Conservation (phyloP, 2,329 filamentous ascomycete genomes). For the Pseudopithomyces chartarum region DNA sequence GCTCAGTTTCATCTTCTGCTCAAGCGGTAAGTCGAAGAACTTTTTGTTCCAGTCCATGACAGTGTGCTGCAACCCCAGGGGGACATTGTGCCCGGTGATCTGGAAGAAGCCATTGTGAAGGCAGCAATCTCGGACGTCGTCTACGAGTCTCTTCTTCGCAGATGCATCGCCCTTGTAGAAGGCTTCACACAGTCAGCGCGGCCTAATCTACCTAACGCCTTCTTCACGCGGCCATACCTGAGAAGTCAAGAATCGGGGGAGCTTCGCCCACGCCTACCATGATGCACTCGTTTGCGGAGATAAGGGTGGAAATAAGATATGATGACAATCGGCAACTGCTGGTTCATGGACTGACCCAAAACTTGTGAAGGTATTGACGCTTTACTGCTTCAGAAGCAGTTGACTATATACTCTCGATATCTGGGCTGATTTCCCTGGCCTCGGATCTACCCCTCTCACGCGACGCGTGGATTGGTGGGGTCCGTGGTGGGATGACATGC, state of each 20-base stretch:
- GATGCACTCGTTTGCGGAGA: slow-evolving; percentile 3
- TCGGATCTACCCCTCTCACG: neutral
- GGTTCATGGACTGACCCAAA: too few species aligned
- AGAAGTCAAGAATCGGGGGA: slow-evolving; percentile 35
- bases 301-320: slow-evolving; percentile 2
- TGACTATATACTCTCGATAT: neutral
- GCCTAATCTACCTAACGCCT: neutral
- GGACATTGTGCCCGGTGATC: slow-evolving; percentile 49
- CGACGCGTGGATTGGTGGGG: neutral
- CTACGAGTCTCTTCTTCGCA: slow-evolving; percentile 32
- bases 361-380: neutral
- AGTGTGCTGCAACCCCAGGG: slow-evolving; percentile 43
- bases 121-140: slow-evolving; percentile 36
- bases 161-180: slow-evolving; percentile 32
- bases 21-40: slow-evolving; percentile 48
- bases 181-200: slow-evolving; percentile 8
- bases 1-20: slow-evolving; percentile 48
- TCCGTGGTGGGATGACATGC: neutral
- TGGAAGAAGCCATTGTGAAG: slow-evolving; percentile 53
- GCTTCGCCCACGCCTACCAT: slow-evolving; percentile 29
- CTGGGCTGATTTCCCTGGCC: neutral
- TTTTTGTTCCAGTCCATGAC: slow-evolving; percentile 47
- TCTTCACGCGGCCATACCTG: slow-evolving; percentile 16
- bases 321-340: neutral
- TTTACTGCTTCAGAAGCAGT: neutral